phyloP scores from a whole-genome alignment of 192 early-diverging fungal genomes.

The Rhizophagus clarus region DNA sequence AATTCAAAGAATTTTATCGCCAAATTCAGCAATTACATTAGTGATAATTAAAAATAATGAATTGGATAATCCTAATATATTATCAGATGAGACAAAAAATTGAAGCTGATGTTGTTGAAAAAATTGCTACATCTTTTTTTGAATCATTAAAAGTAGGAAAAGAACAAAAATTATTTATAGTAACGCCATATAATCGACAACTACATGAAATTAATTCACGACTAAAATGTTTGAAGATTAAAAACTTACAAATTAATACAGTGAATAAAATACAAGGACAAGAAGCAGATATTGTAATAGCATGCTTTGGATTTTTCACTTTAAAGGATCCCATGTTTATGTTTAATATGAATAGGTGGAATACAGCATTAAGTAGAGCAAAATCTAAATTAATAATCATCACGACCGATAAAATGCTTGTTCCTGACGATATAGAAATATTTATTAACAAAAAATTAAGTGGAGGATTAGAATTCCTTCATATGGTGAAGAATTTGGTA shows the following conservation, averaged over 20 bases:
- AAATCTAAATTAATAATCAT: background rate
- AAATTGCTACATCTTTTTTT: constrained; percentile 41
- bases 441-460: no score
- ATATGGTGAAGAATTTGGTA: no score
- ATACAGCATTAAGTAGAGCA: constrained; percentile 47
- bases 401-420: no score
- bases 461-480: background rate
- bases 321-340: constrained; percentile 41
- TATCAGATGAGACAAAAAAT: constrained; percentile 21
- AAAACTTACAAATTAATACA: constrained; percentile 46
- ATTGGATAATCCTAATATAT: background rate
- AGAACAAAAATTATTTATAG: constrained; percentile 39
- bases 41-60: constrained; percentile 36
- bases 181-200: constrained; percentile 51
- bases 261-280: constrained; percentile 59
- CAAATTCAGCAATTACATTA: constrained; percentile 36
- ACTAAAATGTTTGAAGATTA: constrained; percentile 9
- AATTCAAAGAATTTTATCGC: constrained; percentile 40
- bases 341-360: constrained; percentile 49
- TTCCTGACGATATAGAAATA: no score
- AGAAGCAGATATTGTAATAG: constrained; percentile 63
- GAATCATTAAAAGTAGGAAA: background rate
- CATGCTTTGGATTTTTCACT: constrained; percentile 53
- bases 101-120: constrained; percentile 43
- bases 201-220: constrained; percentile 36